Conservation (phyloP, 441 rosid genomes). For the Pelargonium australe region DNA sequence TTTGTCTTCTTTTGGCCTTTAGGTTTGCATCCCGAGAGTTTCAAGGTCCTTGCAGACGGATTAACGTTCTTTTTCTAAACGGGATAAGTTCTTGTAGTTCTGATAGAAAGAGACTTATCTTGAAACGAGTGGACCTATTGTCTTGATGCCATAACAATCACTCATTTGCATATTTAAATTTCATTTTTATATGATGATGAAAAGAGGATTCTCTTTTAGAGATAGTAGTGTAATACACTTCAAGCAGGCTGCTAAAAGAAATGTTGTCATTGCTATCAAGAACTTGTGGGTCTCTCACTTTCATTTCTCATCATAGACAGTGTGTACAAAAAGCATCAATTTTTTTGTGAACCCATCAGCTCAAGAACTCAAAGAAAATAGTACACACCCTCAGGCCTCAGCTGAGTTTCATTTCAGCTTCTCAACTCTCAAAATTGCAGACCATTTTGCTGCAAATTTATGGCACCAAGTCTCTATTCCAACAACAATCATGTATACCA, state of each 20-base stretch:
- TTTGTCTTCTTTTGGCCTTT: no score
- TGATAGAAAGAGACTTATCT: no score
- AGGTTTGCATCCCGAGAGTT: no score
- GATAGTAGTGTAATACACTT: not conserved
- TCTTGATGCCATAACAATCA: no score
- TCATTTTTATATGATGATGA: not conserved
- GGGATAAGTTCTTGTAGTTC: no score
- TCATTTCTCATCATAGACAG: constrained; percentile 1
- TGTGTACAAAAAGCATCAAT: not conserved
- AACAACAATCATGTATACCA: no score
- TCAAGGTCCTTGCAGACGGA: no score
- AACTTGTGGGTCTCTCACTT: constrained; percentile 1
- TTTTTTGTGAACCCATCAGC: not conserved
- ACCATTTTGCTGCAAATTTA: no score
- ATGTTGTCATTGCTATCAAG: not conserved
- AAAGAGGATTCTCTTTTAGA: not conserved
- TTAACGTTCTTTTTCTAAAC: no score
- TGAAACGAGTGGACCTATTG: no score
- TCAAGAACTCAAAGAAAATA: not conserved
- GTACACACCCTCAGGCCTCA: not conserved
- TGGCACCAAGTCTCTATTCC: not conserved
- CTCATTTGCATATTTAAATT: no score
- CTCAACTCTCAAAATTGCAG: not conserved
- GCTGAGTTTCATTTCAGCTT: not conserved
- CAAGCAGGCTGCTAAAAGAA: not conserved